phyloP scores from a whole-genome alignment of 768 basidiomycete genomes.

The Russula sp. region DNA sequence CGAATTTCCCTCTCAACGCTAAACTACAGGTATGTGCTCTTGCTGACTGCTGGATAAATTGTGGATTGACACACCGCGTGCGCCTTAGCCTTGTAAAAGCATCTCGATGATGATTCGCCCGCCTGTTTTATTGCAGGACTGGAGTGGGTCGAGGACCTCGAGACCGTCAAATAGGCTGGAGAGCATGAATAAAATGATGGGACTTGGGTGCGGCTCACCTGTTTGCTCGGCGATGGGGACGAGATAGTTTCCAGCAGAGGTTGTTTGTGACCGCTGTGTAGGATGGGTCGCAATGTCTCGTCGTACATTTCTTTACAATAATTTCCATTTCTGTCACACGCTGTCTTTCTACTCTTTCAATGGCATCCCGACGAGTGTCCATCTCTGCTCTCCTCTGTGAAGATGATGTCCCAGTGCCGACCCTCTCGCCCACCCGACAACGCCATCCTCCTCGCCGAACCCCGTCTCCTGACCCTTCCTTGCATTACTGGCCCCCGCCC shows the following conservation, averaged over 20 bases:
- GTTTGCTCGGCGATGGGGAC: constrained; percentile 39
- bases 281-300: constrained; percentile 85
- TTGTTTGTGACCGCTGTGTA: constrained; percentile 68
- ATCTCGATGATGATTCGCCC: constrained; percentile 84
- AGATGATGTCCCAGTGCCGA: constrained; percentile 34
- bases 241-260: constrained; percentile 39
- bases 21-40: constrained; percentile 51
- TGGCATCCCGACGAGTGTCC: constrained; percentile 68
- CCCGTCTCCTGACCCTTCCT: constrained; percentile 30
- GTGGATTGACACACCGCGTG: constrained; percentile 29
- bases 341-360: constrained; percentile 32
- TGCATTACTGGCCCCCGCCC: constrained; percentile 13
- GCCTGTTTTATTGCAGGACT: constrained; percentile 55
- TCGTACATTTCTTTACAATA: constrained; percentile 56
- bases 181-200: constrained; percentile 58
- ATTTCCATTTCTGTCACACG: constrained; percentile 26
- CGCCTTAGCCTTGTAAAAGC: constrained; percentile 71
- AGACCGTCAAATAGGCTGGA: constrained; percentile 86
- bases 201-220: constrained; percentile 84
- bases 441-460: constrained; percentile 29
- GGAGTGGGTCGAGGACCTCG: constrained; percentile 79
- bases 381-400: constrained; percentile 73
- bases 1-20: constrained; percentile 45
- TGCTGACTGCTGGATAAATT: neutral
- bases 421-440: constrained; percentile 31